Conservation (phyloP, 73 alveolate genomes). For the Stentor coeruleus region DNA sequence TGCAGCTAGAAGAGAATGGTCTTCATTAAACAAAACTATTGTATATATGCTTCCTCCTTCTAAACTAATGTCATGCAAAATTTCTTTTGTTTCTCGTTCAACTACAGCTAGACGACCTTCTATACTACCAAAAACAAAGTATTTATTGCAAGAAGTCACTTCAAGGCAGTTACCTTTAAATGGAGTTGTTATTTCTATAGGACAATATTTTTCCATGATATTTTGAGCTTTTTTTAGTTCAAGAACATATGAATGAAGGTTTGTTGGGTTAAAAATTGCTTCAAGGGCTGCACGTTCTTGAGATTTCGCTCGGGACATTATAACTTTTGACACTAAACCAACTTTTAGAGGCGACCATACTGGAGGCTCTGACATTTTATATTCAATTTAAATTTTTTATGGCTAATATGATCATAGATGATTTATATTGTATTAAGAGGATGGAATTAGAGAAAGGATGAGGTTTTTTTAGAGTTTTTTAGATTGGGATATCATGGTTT, state of each 20-base stretch:
- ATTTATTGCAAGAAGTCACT: background rate
- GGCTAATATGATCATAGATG: too few relatives aligned
- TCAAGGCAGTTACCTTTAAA: background rate
- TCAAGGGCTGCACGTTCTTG: too few relatives aligned
- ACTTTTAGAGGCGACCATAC: too few relatives aligned
- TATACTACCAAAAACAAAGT: background rate
- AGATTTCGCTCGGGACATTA: too few relatives aligned
- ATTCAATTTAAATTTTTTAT: too few relatives aligned
- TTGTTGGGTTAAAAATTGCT: background rate
- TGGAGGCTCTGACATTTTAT: too few relatives aligned
- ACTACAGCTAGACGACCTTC: slow-evolving; percentile 4
- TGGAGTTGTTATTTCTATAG: slow-evolving; percentile 11
- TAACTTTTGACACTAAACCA: too few relatives aligned
- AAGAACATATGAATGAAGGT: background rate
- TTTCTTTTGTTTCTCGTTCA: background rate
- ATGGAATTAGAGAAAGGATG: too few relatives aligned
- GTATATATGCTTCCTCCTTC: slow-evolving; percentile 13
- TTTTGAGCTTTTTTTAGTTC: background rate
- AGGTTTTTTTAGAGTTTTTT: too few relatives aligned
- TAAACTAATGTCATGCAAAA: background rate
- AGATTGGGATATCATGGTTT: too few relatives aligned
- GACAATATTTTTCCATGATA: background rate
- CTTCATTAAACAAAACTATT: background rate
- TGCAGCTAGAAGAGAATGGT: background rate
- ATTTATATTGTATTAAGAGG: too few relatives aligned